Base-by-base conservation (phyloP, 192 early-diverging fungal species). In the Rhizophagus sp. region DNA sequence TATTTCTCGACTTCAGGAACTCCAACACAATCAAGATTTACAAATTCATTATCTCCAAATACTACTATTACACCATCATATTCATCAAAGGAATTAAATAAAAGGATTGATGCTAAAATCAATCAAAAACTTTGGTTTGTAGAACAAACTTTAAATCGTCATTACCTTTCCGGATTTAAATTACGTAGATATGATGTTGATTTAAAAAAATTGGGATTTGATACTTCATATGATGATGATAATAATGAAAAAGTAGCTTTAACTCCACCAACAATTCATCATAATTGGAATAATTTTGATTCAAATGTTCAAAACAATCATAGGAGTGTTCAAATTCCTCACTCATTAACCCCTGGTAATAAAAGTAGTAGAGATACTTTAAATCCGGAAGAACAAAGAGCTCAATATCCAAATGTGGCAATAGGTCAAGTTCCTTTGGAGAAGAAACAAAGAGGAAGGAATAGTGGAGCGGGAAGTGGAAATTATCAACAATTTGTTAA, bases 91-190 rank as follows among this genome's bases (percentile, higher is more conserved):
- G 25, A 22, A 4, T 4, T 25, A 66, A 25, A 33, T 66, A 66
- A 66, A 33, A 30, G 30, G 12, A 15, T 66, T 66, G 30, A 25
- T 17, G 64, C 24, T 66, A 66, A 27, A 27, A 30, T 33, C 5
- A 66, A 33, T 27, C 12, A 13, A 11, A 66, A 66, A 57, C 52
- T 57, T 22, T 57, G 64, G 30, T 66, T 27, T 30, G 24, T 66
- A 0, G 64, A 66, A 66, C 64, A 66, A 66, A 66, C 64, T 3
- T 33, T 66, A 5, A 66, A 15, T 66, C 24, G 64, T n/a, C 24
- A 66, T 66, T 66, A 66, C 15, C 64, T 66, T 25, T 66, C 64
- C 4, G 64, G 64, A 66, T 66, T 66, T 66, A 66, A 11, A 66
- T 66, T 66, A 66, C 52, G 52, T 17, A 57, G 17, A 22, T 57